Base-by-base conservation (phyloP, 768 basidiomycete genomes). In the Cystobasidium tubakii region DNA sequence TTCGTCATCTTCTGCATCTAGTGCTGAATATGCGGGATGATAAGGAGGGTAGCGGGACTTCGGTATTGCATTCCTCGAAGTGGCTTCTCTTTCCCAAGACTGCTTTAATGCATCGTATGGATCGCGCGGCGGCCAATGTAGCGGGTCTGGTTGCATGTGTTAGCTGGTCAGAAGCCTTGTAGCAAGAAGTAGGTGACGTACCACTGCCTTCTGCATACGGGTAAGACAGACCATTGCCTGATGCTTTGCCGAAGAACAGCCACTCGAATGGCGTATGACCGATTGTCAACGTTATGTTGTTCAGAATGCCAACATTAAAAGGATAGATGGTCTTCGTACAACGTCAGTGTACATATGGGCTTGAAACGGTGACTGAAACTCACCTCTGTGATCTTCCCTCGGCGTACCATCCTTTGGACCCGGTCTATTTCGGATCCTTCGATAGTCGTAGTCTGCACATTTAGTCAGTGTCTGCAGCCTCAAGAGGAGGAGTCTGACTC, bases 381-480 rank as follows among this genome's bases (percentile, higher is more conserved):
- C 54, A 90, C 90, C 82, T 92, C 89, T 64, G 85, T 86, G 73
- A 97, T 89, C 81, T 90, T 91, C 4, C 94, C 95, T 73, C 89
- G 84, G 23, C 89, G 86, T 64, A 91, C 87, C 77, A 99, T 85
- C 0, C 87, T 89, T 3, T 92, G 89, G 0, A 87, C 92, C 81
- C 90, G 94, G 79, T 98, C 93, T 82, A 98, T 98, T 81, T 99
- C 96, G 91, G 91, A 95, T 0, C 90, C 88, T 82, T 99, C 96
- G 63, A 99, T 97, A 0, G 96, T 98, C 0, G 95, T 99, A 1
- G 88, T 87, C 69, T 71, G 39, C 15, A 13, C 25, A 10, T 31
- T 13, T 65, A 7, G 6, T 13, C 39, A 65, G 29, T 3, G 10
- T 44, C 63, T 15, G 9, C 12, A 36, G 36, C 25, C 13, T 13